These are phyloP conservation scores for Phytophthora sp. DNA, from an alignment of 352 stramenopile genomes.

Conservation along the genomic window DNA sequence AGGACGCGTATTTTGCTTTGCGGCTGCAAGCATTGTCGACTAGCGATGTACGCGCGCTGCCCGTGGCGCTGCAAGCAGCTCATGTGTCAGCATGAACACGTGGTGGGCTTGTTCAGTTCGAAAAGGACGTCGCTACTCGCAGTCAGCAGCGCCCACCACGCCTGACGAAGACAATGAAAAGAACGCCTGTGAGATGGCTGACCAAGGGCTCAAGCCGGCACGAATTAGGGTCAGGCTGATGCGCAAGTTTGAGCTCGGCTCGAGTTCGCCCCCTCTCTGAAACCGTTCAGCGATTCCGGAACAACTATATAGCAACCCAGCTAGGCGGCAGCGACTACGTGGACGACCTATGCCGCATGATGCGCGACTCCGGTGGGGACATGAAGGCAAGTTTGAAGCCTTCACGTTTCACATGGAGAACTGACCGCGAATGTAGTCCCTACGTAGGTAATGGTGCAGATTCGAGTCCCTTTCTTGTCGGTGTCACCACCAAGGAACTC, in stretches of 20 bases:
- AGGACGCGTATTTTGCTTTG: constrained; percentile 6
- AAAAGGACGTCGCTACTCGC: background rate
- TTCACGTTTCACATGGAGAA: background rate
- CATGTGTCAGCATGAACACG: background rate
- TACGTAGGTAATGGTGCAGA: background rate
- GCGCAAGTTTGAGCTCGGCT: constrained; percentile 8
- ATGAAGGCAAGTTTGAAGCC: background rate
- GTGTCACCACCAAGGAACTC: background rate
- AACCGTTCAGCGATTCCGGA: background rate
- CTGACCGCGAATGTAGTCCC: background rate
- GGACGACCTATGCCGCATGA: background rate
- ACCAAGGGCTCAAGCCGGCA: constrained; percentile 4
- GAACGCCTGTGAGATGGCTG: constrained; percentile 3
- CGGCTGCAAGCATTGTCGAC: constrained; percentile 2
- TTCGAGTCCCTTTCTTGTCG: background rate
- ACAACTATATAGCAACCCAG: background rate
- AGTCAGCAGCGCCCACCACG: background rate
- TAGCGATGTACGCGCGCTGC: constrained; percentile 8
- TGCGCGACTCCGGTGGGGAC: background rate
- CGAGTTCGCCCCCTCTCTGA: constrained; percentile 1
- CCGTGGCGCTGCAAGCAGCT: constrained; percentile 5
- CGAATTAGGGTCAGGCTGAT: background rate
- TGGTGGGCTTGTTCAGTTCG: constrained; percentile 1
- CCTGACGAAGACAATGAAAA: constrained; percentile 3
- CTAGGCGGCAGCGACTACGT: background rate